These are phyloP conservation scores for Phytophthora colocasiae DNA, from an alignment of 352 stramenopile species.

Conservation along the genomic window DNA sequence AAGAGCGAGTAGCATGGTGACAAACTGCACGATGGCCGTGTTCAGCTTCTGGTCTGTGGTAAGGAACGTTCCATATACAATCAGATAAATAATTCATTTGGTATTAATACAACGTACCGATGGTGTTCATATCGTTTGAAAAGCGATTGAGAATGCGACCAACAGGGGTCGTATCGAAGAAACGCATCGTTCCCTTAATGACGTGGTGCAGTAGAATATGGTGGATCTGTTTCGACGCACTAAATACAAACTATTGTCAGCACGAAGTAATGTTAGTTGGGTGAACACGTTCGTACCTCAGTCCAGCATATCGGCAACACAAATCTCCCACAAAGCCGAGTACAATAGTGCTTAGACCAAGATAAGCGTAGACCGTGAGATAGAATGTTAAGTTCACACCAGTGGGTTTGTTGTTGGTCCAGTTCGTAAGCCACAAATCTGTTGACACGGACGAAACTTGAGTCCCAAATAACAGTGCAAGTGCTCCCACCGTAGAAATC, in stretches of 20 bases:
- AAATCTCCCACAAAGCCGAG: conserved; percentile 63
- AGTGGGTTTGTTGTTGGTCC: conserved; percentile 44
- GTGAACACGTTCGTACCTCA: conserved; percentile 44
- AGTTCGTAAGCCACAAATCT: conserved; percentile 74
- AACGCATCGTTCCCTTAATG: conserved; percentile 83
- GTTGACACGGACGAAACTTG: conserved; percentile 65
- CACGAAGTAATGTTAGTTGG: background rate
- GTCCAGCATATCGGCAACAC: conserved; percentile 50
- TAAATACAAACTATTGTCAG: conserved; percentile 34
- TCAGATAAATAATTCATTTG: conserved; percentile 5
- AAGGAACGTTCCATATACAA: conserved; percentile 5
- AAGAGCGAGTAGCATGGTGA: conserved; percentile 55
- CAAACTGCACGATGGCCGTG: conserved; percentile 49
- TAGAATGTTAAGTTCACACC: conserved; percentile 49
- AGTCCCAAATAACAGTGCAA: conserved; percentile 46
- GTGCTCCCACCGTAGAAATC: conserved; percentile 40
- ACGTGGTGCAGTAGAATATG: conserved; percentile 64
- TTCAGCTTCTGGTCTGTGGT: conserved; percentile 68
- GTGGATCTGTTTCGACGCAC: conserved; percentile 72
- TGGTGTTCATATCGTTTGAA: conserved; percentile 70
- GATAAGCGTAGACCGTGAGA: conserved; percentile 62
- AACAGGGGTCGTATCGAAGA: conserved; percentile 86
- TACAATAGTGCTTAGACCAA: conserved; percentile 58
- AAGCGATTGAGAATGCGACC: conserved; percentile 85
- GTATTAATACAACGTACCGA: conserved; percentile 42